Conservation (phyloP, 306 rosid species). For the Lathyrus oleraceus region DNA sequence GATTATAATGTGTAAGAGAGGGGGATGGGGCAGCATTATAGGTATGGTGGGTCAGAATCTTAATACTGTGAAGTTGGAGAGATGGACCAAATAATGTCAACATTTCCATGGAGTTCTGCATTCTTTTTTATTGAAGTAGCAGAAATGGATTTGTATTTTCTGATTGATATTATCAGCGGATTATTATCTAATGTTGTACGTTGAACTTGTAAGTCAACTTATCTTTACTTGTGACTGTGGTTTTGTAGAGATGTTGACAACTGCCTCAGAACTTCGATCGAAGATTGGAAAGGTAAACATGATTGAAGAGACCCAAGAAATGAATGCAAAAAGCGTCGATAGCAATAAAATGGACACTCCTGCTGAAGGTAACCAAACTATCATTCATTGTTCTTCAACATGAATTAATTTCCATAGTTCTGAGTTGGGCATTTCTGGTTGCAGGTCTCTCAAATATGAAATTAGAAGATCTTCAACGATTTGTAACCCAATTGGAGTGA, state of each 20-base stretch:
- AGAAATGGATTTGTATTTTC: no score
- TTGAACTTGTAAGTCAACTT: constrained; percentile 1
- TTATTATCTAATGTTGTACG: constrained; percentile 7
- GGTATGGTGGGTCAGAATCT: constrained; percentile 1
- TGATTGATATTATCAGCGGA: constrained; percentile 1
- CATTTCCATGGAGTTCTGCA: not conserved
- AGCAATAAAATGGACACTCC: constrained; percentile 38
- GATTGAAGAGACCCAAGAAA: constrained; percentile 46
- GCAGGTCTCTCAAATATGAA: constrained; percentile 60
- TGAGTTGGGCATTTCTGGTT: constrained; percentile 25
- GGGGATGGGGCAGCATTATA: not conserved
- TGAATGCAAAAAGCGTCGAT: constrained; percentile 39
- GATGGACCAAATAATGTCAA: constrained; percentile 12
- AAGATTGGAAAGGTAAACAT: constrained; percentile 44
- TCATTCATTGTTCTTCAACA: constrained; percentile 26
- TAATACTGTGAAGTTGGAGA: constrained; percentile 6
- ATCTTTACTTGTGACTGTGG: constrained; percentile 33
- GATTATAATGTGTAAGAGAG: not conserved
- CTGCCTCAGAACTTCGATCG: constrained; percentile 58
- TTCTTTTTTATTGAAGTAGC: not conserved
- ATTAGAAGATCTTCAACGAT: constrained; percentile 50
- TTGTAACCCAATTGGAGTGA: constrained; percentile 28
- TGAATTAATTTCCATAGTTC: constrained; percentile 11
- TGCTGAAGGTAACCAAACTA: constrained; percentile 30
- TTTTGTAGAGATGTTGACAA: constrained; percentile 55